Base-by-base conservation (phyloP, 306 rosid genomes). In the Quercus robur region DNA sequence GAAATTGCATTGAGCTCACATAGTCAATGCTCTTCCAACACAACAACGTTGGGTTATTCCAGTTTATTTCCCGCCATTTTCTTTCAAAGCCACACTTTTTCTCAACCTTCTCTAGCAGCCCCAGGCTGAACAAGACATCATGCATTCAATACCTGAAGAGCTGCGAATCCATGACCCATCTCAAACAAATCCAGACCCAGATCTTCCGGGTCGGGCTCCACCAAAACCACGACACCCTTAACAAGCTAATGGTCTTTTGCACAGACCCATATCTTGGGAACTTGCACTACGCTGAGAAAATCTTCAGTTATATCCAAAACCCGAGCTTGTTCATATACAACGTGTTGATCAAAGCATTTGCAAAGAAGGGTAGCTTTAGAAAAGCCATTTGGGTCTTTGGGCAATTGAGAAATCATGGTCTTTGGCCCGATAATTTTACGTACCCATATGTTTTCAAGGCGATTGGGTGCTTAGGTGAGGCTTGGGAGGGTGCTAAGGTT, bases 371-470 rank as follows among this genome's bases (percentile, higher is more conserved):
- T 56, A 73, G 75, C 20, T 84, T 84, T 49, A 79, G 70, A 77
- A 76, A 63, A 55, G 74, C 75, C 35, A 7, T 84, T 77, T 33
- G 30, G 56, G 62, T 87, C 9, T 87, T 76, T 64, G 19, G 67
- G 26, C 80, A 31, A 35, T 54, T 87, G 79, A 81, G 81, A 77
- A 75, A 72, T 14, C 81, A 73, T 2, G 84, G 76, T 2, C 21
- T 87, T 30, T 79, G 81, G 78, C 88, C 90, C 0, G 82, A 87
- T 84, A 84, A 73, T 70, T 84, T 81, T 59, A 87, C 88, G 3
- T 81, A 81, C 74, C 90, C 90, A 8, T 84, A 81, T 81, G 86
- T 81, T 19, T 57, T 73, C 52, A 84, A 84, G 76, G 84, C 86
- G 12, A 68, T 84, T 62, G 90, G 84, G 68, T 79, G 77, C 61